Conservation (phyloP, 495 filamentous ascomycete genomes). For the Lentithecium fluviatile region DNA sequence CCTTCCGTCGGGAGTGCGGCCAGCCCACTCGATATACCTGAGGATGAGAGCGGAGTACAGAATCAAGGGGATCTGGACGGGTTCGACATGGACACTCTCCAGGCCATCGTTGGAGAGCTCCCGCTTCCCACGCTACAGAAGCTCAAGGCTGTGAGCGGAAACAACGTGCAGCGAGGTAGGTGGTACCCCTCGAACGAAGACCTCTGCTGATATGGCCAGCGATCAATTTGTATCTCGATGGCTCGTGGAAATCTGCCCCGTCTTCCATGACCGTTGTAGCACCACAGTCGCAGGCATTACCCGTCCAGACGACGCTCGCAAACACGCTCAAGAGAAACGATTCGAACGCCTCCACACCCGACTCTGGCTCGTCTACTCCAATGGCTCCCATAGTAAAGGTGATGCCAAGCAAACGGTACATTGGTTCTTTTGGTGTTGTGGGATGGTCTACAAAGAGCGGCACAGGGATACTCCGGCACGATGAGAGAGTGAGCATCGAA, state of each 20-base stretch:
- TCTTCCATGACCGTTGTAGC: background rate
- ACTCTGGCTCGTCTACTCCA: slow-evolving; percentile 12
- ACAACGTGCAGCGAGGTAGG: slow-evolving; percentile 49
- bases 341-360: slow-evolving; percentile 15
- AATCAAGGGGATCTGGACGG: slow-evolving; percentile 25
- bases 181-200: background rate
- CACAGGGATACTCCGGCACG: slow-evolving; percentile 66
- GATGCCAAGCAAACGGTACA: slow-evolving; percentile 68
- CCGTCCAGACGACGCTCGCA: slow-evolving; percentile 15
- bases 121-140: slow-evolving; percentile 36
- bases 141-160: slow-evolving; percentile 42
- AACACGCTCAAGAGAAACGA: slow-evolving; percentile 7
- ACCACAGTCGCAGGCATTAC: slow-evolving; percentile 2
- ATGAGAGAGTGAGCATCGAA: slow-evolving; percentile 79
- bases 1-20: background rate
- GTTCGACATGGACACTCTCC: slow-evolving; percentile 71
- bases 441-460: slow-evolving; percentile 94
- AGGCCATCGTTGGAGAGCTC: slow-evolving; percentile 69
- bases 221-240: slow-evolving; percentile 82
- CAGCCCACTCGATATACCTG: slow-evolving; percentile 3
- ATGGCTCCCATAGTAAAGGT: slow-evolving; percentile 8
- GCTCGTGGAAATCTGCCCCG: slow-evolving; percentile 71
- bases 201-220: slow-evolving; percentile 35
- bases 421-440: slow-evolving; percentile 87
- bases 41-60: slow-evolving; percentile 6